These are phyloP conservation scores for Didymella arachidicola DNA, from an alignment of 2,329 filamentous ascomycete genomes.

Conservation along the genomic window DNA sequence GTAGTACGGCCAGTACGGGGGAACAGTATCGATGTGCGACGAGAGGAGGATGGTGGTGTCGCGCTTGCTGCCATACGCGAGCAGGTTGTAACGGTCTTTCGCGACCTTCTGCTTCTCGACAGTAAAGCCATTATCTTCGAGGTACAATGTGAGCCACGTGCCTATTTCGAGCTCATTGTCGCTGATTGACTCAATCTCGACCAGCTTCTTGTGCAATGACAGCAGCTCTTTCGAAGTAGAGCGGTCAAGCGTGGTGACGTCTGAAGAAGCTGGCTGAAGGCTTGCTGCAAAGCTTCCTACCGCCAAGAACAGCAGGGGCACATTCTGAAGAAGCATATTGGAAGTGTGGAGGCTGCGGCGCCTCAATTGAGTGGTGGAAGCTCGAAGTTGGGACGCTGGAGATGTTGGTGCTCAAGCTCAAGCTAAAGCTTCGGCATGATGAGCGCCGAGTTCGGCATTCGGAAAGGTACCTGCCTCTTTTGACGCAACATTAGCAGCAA, in stretches of 20 bases:
- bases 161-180: constrained; percentile 74
- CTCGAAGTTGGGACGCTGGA: constrained; percentile 13
- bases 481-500: not conserved
- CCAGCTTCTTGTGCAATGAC: constrained; percentile 76
- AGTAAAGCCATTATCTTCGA: constrained; percentile 67
- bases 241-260: constrained; percentile 29
- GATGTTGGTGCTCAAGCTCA: constrained; percentile 20
- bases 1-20: constrained; percentile 74
- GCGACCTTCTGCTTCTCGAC: constrained; percentile 66
- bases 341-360: constrained; percentile 2
- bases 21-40: constrained; percentile 80
- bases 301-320: constrained; percentile 26
- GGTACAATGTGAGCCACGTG: constrained; percentile 71
- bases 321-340: constrained; percentile 26
- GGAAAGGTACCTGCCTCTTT: constrained; percentile 9
- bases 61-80: constrained; percentile 67
- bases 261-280: constrained; percentile 12
- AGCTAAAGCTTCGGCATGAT: constrained; percentile 18
- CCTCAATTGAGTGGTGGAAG: constrained; percentile 15
- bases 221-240: constrained; percentile 62
- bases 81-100: constrained; percentile 73
- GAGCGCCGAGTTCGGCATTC: constrained; percentile 14
- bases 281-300: constrained; percentile 19
- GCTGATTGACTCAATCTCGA: constrained; percentile 75
- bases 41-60: constrained; percentile 70